Percentiles rank a stretch among this genome's conserved stretches.
These are phyloP conservation scores for Leccinum rimulosum DNA, from an alignment of 768 basidiomycete genomes.

Conservation along the genomic window DNA sequence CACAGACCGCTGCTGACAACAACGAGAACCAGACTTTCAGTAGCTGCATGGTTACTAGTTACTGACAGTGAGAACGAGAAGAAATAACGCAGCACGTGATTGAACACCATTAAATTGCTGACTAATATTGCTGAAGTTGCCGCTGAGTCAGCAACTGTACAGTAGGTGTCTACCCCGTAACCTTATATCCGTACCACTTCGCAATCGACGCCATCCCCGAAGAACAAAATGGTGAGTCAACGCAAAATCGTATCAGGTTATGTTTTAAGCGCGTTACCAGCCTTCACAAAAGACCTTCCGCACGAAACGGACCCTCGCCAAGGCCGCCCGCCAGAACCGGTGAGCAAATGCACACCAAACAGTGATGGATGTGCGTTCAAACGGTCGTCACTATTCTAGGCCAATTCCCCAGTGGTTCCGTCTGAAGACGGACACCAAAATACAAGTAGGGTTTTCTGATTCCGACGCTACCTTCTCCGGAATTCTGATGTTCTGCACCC, in stretches of 20 bases:
- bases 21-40: conserved; percentile 45
- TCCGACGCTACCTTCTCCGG: neutral
- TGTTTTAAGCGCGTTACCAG: conserved; percentile 40
- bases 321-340: conserved; percentile 95
- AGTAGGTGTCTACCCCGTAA: conserved; percentile 29
- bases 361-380: neutral
- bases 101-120: neutral
- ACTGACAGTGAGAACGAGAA: too few relatives aligned
- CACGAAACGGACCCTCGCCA: conserved; percentile 96
- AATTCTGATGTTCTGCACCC: neutral
- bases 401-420: conserved; percentile 99
- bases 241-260: neutral
- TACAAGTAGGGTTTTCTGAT: conserved; percentile 55
- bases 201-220: conserved; percentile 32
- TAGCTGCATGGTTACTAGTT: conserved; percentile 45
- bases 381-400: conserved; percentile 37
- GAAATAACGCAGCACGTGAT: neutral
- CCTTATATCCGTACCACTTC: conserved; percentile 30
- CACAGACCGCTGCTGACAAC: conserved; percentile 47
- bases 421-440: conserved; percentile 93
- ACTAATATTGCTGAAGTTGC: conserved; percentile 8
- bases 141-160: conserved; percentile 43
- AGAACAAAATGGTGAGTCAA: conserved; percentile 49
- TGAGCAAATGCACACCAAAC: conserved; percentile 34
- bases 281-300: conserved; percentile 99